These are phyloP conservation scores for Phytopythium boreale DNA, from an alignment of 352 stramenopile species.

Conservation along the genomic window DNA sequence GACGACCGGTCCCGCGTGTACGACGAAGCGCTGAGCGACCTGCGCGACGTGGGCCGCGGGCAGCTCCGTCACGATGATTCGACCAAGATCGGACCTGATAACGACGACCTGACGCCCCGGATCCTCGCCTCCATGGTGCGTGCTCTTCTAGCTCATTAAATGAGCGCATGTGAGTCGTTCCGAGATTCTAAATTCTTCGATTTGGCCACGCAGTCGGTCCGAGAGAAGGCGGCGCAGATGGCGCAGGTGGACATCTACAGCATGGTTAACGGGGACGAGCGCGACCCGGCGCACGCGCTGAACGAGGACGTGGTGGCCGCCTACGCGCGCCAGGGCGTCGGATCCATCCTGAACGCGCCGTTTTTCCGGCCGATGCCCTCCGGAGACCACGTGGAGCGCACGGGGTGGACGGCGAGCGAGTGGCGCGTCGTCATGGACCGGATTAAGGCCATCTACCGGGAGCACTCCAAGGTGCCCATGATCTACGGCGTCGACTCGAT, in stretches of 20 bases:
- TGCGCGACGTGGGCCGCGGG: neutral
- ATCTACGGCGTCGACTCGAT: conserved; percentile 90
- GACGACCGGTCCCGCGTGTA: conserved; percentile 9
- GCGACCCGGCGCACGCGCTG: conserved; percentile 41
- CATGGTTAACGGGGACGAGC: conserved; percentile 57
- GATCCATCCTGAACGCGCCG: conserved; percentile 86
- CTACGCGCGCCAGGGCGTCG: conserved; percentile 76
- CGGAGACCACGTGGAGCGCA: conserved; percentile 14
- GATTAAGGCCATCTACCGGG: conserved; percentile 71
- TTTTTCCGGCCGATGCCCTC: conserved; percentile 26
- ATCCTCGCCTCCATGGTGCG: conserved; percentile 1
- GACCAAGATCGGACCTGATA: neutral
- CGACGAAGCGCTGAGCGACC: conserved; percentile 12
- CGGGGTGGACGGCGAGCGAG: conserved; percentile 65
- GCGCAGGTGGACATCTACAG: conserved; percentile 90
- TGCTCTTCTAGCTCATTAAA: neutral
- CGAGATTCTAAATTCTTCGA: no score
- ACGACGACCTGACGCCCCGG: neutral
- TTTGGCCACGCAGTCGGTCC: conserved; percentile 32
- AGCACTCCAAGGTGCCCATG: conserved; percentile 59
- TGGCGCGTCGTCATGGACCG: conserved; percentile 57
- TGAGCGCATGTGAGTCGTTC: neutral
- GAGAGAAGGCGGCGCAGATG: conserved; percentile 84
- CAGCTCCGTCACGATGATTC: neutral
- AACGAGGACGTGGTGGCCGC: conserved; percentile 44